Percentiles rank a stretch among this genome's conserved stretches.
Conservation (phyloP, 2,329 filamentous ascomycete genomes). For the Paraphoma sp. region DNA sequence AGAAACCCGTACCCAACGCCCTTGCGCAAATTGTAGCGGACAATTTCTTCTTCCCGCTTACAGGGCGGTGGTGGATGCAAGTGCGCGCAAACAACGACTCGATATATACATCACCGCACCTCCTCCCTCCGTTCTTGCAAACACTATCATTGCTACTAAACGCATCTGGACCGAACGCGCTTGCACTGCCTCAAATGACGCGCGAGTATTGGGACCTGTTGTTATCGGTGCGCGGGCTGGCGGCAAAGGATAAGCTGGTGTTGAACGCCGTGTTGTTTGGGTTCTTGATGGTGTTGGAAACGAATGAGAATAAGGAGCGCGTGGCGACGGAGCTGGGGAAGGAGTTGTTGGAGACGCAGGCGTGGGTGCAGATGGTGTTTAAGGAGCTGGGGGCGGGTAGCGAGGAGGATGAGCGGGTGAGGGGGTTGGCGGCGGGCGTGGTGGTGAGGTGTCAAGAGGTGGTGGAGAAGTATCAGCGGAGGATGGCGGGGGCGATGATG, state of each 20-base stretch:
- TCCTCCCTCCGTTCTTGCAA: conserved; percentile 82
- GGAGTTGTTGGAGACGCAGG: conserved; percentile 82
- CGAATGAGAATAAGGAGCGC: conserved; percentile 75
- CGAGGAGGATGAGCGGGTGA: conserved; percentile 78
- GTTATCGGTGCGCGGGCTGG: conserved; percentile 67
- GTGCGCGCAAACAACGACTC: conserved; percentile 60
- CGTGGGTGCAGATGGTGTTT: conserved; percentile 84
- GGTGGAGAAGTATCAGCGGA: conserved; percentile 78
- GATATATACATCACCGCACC: conserved; percentile 74
- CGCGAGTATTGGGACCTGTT: conserved; percentile 85
- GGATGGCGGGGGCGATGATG: conserved; percentile 74
- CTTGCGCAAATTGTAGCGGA: conserved; percentile 77
- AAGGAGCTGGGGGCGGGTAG: conserved; percentile 53
- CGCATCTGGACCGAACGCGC: conserved; percentile 79
- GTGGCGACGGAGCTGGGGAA: conserved; percentile 77
- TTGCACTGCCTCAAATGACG: conserved; percentile 80
- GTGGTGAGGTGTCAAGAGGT: conserved; percentile 81
- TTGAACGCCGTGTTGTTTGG: conserved; percentile 79
- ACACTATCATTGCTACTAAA: conserved; percentile 85
- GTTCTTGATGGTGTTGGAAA: conserved; percentile 79
- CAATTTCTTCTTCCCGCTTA: conserved; percentile 86
- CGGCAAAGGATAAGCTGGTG: conserved; percentile 65
- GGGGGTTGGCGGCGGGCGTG: conserved; percentile 78
- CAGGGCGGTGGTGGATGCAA: conserved; percentile 76
- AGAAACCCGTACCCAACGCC: conserved; percentile 72